Conservation (phyloP, 148 eudicot species). For the Rhododendron kiyosumense region DNA sequence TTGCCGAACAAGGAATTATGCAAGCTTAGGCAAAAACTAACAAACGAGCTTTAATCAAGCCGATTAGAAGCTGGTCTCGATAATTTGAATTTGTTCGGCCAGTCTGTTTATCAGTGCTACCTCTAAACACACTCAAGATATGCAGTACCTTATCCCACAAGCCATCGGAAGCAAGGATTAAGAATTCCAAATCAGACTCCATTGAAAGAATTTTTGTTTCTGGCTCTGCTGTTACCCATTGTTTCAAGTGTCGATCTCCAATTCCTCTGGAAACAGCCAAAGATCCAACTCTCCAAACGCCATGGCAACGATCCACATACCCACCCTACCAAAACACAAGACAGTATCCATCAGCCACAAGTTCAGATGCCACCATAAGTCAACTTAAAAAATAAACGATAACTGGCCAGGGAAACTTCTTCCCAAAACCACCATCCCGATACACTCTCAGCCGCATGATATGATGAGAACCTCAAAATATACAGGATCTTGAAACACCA, state of each 20-base stretch:
- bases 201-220: slow-evolving; percentile 33
- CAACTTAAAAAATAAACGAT: neutral
- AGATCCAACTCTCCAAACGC: slow-evolving; percentile 65
- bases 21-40: neutral
- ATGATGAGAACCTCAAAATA: neutral
- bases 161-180: slow-evolving; percentile 71
- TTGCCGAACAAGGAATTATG: neutral
- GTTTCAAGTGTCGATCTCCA: slow-evolving; percentile 51
- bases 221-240: slow-evolving; percentile 62
- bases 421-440: neutral
- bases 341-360: neutral
- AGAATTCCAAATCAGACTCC: slow-evolving; percentile 40
- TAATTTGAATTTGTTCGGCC: neutral
- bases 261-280: slow-evolving; percentile 63
- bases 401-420: neutral
- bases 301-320: slow-evolving; percentile 45
- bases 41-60: neutral
- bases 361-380: neutral
- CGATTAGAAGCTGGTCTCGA: neutral
- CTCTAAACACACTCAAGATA: neutral
- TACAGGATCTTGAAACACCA: neutral
- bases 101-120: neutral
- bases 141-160: slow-evolving; percentile 54
- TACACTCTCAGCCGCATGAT: neutral
- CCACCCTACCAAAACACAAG: slow-evolving; percentile 39